Evolutionary conservation across 768 basidiomycete species (phyloP).

Genomic region (Lepiota venenata): DNA sequence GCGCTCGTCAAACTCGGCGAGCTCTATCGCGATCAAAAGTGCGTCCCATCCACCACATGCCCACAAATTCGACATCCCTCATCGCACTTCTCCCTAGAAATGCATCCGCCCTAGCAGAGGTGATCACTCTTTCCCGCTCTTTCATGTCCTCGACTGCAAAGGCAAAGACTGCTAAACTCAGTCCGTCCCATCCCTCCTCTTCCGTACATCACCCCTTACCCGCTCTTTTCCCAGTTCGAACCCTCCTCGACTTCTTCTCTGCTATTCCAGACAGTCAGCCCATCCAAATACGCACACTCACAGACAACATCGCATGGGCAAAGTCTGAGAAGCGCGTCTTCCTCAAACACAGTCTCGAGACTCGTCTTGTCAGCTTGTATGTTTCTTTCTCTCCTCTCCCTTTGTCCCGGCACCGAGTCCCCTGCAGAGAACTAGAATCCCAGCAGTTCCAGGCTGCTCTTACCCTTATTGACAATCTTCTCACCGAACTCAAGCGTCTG

Average conservation of each 20-base stretch:
- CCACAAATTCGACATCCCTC: background rate
- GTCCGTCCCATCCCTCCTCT: constrained; percentile 37
- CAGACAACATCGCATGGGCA: constrained; percentile 92
- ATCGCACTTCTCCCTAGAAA: constrained; percentile 46
- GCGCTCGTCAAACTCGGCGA: constrained; percentile 85
- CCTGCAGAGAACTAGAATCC: constrained; percentile 65
- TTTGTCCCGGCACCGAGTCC: background rate
- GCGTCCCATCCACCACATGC: constrained; percentile 23
- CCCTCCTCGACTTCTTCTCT: constrained; percentile 87
- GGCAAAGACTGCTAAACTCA: constrained; percentile 95
- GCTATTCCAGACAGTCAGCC: constrained; percentile 70
- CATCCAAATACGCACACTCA: constrained; percentile 80
- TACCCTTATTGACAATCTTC: constrained; percentile 76
- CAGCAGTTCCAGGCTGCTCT: constrained; percentile 78
- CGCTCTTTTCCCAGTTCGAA: constrained; percentile 60
- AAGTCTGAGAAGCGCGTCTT: constrained; percentile 91
- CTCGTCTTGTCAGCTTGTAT: constrained; percentile 75
- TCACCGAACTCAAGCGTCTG: constrained; percentile 87
- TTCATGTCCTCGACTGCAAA: constrained; percentile 96
- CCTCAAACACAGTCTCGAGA: constrained; percentile 91
- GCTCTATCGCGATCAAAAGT: constrained; percentile 86
- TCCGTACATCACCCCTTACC: background rate
- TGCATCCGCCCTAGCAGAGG: constrained; percentile 78
- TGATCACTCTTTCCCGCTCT: constrained; percentile 76
- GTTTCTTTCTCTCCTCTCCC: constrained; percentile 10